Evolutionary conservation across 768 basidiomycete species (phyloP), one percentile per base, ranked within the genome.

Genomic region (Lactarius tabidus): DNA sequence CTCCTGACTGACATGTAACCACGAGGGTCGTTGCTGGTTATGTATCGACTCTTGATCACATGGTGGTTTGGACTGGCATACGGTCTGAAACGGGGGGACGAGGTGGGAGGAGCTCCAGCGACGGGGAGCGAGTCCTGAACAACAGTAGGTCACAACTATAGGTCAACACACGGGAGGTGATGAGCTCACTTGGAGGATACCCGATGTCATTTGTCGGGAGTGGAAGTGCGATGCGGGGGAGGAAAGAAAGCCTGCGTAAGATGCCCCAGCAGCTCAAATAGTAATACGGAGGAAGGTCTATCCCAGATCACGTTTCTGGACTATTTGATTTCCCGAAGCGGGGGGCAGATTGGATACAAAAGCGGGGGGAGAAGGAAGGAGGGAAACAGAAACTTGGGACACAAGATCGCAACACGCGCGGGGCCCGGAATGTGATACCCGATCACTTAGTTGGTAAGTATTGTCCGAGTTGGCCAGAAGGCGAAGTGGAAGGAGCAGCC

Each of bases 1-100:
- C 23, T 45, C 38, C 23, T 36, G 3, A 77, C 89, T 70, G 63
- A 93, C 91, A 94, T 92, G 77, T 93, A 94, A 18, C 91, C 91
- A 71, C 91, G 79, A 29, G 90, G 88, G 78, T 94, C 92, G 71
- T 92, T 93, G 77, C 88, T 89, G 33, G 91, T 94, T 73, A 93
- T 94, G 75, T 93, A 94, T 29, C 92, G 84, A 65, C 89, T 89
- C 75, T 91, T 92, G 4, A 86, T 88, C 64, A 93, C 91, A 74
- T 90, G 87, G 75, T 93, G 90, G 70, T 84, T 84, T 3, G 88
- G 78, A 72, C 87, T 90, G 17, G 88, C 85, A 71, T 85, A 92
- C 29, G 90, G 90, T 61, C 87, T 83, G 73, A 81, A 84, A 60
- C 79, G 80, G 26, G 79, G 75, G 12, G 70, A 52, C n/a, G 64